Conservation (phyloP, 2,329 filamentous ascomycete genomes). For the Rhinocladiella similis region DNA sequence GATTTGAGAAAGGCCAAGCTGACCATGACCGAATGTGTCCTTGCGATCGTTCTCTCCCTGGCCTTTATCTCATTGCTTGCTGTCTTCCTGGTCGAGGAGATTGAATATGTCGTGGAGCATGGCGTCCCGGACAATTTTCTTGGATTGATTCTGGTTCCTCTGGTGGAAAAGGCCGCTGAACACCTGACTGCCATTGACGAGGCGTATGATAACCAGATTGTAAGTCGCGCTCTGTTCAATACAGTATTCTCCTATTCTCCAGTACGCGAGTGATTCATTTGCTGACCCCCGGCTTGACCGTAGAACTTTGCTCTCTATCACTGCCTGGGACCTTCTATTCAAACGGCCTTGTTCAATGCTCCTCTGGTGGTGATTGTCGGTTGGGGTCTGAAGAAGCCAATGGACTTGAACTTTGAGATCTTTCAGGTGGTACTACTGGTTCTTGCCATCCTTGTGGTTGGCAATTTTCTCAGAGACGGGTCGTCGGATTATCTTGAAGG, state of each 20-base stretch:
- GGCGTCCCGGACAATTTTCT: slow-evolving; percentile 60
- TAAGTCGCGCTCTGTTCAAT: slow-evolving; percentile 17
- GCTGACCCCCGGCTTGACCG: not conserved
- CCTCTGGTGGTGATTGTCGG: slow-evolving; percentile 80
- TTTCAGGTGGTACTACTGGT: slow-evolving; percentile 84
- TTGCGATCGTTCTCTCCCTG: slow-evolving; percentile 66
- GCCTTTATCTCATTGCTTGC: slow-evolving; percentile 72
- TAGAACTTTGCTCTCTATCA: slow-evolving; percentile 79
- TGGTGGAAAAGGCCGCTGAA: slow-evolving; percentile 85
- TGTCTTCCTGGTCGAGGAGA: slow-evolving; percentile 71
- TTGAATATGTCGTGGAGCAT: slow-evolving; percentile 60
- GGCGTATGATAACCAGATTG: slow-evolving; percentile 70
- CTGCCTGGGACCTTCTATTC: slow-evolving; percentile 81
- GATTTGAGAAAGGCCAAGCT: slow-evolving; percentile 66
- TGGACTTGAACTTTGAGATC: slow-evolving; percentile 82
- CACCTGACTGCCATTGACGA: slow-evolving; percentile 83
- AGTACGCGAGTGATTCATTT: too few species aligned
- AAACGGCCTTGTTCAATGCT: slow-evolving; percentile 85
- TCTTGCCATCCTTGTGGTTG: slow-evolving; percentile 80
- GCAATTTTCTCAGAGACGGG: slow-evolving; percentile 81
- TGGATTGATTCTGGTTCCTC: slow-evolving; percentile 64
- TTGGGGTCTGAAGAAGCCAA: slow-evolving; percentile 69
- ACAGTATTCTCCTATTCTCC: too few species aligned
- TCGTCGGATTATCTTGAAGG: slow-evolving; percentile 93
- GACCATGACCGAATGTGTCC: slow-evolving; percentile 69